phyloP scores from a whole-genome alignment of 78 protist species.

The Dictyostelium citrinum region DNA sequence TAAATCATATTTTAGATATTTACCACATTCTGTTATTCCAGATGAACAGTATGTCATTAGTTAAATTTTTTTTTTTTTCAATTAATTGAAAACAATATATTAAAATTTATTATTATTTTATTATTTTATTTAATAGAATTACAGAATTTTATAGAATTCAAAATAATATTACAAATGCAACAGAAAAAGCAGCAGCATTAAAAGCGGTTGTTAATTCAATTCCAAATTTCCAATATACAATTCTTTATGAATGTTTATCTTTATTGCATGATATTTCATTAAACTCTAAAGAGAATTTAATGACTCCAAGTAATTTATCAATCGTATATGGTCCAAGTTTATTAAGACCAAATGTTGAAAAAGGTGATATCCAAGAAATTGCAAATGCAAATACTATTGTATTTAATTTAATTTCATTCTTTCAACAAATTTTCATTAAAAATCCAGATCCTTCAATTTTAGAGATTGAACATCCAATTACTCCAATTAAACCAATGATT shows the following conservation, averaged over 20 bases:
- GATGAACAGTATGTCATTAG: slow-evolving; percentile 32
- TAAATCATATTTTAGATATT: slow-evolving; percentile 41
- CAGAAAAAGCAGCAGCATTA: slow-evolving; percentile 10
- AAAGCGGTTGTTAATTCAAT: not conserved
- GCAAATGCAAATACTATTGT: slow-evolving; percentile 55
- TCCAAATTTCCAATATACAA: slow-evolving; percentile 25
- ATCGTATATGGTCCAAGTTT: not conserved
- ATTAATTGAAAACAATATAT: too few relatives aligned
- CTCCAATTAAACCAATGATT: not conserved
- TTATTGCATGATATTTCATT: not conserved
- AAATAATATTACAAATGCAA: not conserved
- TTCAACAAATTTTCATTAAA: slow-evolving; percentile 29
- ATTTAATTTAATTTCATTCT: slow-evolving; percentile 26
- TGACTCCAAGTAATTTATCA: slow-evolving; percentile 50
- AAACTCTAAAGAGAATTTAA: slow-evolving; percentile 32
- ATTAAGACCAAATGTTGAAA: slow-evolving; percentile 30
- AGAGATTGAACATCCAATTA: not conserved
- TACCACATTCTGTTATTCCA: slow-evolving; percentile 55
- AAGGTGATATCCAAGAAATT: slow-evolving; percentile 13
- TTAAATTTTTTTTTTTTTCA: not conserved
- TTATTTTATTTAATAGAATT: not conserved
- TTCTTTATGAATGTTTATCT: slow-evolving; percentile 2
- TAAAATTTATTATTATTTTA: not conserved
- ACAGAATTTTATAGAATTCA: slow-evolving; percentile 29
- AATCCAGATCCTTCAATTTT: not conserved